phyloP scores from a whole-genome alignment of 2,329 filamentous ascomycete species.

The Rutstroemia sp. region DNA sequence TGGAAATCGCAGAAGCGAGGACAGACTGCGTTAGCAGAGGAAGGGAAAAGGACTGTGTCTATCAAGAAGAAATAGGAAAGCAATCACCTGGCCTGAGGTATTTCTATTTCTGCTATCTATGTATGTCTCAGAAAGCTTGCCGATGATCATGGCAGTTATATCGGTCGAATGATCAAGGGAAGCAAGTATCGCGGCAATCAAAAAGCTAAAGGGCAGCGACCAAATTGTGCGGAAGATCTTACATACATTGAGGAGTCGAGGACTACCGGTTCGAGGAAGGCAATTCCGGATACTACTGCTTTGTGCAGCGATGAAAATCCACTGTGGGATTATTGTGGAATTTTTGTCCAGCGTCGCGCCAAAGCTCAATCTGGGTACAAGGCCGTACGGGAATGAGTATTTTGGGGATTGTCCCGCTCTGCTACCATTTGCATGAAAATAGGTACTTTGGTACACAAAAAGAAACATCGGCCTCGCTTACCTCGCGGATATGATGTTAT shows the following conservation, averaged over 20 bases:
- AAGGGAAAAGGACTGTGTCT: no score
- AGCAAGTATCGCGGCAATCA: background rate
- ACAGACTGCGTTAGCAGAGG: no score
- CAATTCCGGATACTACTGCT: background rate
- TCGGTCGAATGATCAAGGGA: background rate
- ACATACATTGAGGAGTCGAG: background rate
- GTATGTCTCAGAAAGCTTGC: background rate
- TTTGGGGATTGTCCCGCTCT: background rate
- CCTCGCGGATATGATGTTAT: no score
- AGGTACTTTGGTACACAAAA: background rate
- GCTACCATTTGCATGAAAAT: background rate
- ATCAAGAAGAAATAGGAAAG: no score
- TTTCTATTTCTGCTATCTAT: background rate
- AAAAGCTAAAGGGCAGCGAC: background rate
- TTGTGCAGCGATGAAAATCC: no score
- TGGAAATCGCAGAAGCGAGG: background rate
- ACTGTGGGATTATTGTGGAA: background rate
- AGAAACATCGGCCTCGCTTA: no score
- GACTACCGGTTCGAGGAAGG: conserved; percentile 2
- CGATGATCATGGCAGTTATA: background rate
- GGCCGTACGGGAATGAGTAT: background rate
- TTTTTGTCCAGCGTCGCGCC: background rate
- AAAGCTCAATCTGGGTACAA: background rate
- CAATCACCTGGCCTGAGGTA: background rate
- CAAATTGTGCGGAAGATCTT: no score